Evolutionary conservation across 2,329 filamentous ascomycete species (phyloP).

Genomic region (Ceratocystis lukuohia): DNA sequence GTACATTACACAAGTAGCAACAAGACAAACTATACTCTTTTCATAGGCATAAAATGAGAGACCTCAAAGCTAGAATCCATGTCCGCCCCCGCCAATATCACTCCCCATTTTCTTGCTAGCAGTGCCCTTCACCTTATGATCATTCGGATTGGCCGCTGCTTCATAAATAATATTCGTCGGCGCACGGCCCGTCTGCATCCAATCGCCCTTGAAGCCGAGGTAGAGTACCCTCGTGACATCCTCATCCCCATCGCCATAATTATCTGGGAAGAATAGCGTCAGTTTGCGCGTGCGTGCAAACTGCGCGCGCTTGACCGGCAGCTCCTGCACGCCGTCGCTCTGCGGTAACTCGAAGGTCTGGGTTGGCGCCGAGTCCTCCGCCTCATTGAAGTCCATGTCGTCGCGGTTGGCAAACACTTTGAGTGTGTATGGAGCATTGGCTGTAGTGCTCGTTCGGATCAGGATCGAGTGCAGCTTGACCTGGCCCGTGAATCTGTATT

Average conservation of each 20-base stretch:
- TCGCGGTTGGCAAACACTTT: slow-evolving; percentile 80
- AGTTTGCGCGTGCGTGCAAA: slow-evolving; percentile 79
- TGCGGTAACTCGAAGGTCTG: slow-evolving; percentile 68
- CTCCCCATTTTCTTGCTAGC: slow-evolving; percentile 42
- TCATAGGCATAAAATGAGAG: not conserved
- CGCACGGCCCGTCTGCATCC: slow-evolving; percentile 60
- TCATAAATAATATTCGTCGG: slow-evolving; percentile 84
- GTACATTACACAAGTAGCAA: not conserved
- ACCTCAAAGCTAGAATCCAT: not conserved
- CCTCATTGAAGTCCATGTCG: slow-evolving; percentile 71
- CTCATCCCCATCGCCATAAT: slow-evolving; percentile 68
- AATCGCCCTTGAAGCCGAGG: slow-evolving; percentile 87
- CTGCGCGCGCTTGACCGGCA: slow-evolving; percentile 72
- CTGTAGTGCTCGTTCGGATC: slow-evolving; percentile 60
- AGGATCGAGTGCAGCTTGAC: slow-evolving; percentile 85
- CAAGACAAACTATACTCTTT: not conserved
- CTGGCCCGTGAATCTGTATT: slow-evolving; percentile 74
- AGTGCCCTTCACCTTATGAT: slow-evolving; percentile 59
- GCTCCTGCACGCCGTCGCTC: slow-evolving; percentile 70
- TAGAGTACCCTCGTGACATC: slow-evolving; percentile 70
- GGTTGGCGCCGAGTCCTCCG: slow-evolving; percentile 53
- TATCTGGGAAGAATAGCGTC: slow-evolving; percentile 81
- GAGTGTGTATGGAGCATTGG: slow-evolving; percentile 64
- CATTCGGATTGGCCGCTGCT: slow-evolving; percentile 77
- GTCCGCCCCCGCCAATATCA: slow-evolving; percentile 35